Evolutionary conservation across 768 basidiomycete species (phyloP).

Genomic region (Rhodotorula babjevae): DNA sequence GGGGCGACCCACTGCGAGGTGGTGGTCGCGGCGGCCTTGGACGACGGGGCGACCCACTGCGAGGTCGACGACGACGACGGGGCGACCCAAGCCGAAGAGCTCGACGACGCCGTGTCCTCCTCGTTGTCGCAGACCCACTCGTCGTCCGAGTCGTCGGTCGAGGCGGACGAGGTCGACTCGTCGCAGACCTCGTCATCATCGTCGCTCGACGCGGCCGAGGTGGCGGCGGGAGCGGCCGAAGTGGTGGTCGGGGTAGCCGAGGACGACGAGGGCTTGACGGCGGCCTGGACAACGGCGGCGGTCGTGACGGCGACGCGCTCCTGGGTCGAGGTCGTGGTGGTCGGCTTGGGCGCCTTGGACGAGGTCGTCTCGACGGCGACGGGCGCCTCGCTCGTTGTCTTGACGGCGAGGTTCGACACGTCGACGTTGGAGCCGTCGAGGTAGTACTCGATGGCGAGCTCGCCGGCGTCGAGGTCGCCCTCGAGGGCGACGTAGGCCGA

Average conservation of each 20-base stretch:
- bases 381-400: not conserved
- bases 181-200: conserved; percentile 1
- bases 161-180: not conserved
- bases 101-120: not conserved
- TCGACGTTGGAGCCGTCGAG: conserved; percentile 8
- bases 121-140: conserved; percentile 31
- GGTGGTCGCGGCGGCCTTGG: not conserved
- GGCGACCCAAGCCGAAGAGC: not conserved
- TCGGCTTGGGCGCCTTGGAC: not conserved
- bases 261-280: not conserved
- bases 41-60: not conserved
- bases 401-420: conserved; percentile 10
- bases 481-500: conserved; percentile 27
- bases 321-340: not conserved
- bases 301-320: not conserved
- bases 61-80: not conserved
- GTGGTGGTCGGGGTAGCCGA: conserved; percentile 1
- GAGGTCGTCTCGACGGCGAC: not conserved
- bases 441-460: conserved; percentile 25
- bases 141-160: conserved; percentile 3
- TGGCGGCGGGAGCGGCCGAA: not conserved
- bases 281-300: not conserved
- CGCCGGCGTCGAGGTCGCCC: conserved; percentile 26
- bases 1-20: not conserved
- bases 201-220: not conserved